Evolutionary conservation across 2,329 filamentous ascomycete genomes (phyloP).

Genomic region (Venturia effusa): DNA sequence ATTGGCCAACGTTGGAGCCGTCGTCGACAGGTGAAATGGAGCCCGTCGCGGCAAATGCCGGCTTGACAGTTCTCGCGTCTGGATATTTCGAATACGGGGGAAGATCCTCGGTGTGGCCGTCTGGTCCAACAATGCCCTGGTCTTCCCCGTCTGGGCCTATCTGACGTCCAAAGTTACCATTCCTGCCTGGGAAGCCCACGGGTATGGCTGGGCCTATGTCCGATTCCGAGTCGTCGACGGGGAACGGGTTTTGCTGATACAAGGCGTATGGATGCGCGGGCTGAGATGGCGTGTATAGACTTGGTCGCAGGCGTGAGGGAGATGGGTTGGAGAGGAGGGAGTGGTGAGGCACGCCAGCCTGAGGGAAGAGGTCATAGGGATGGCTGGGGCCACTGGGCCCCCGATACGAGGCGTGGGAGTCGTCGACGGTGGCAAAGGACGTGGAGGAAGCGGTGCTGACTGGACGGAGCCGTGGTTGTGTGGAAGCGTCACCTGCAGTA

Average conservation of each 20-base stretch:
- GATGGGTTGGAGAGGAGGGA: slow-evolving; percentile 44
- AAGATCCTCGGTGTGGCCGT: slow-evolving; percentile 82
- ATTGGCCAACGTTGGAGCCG: neutral
- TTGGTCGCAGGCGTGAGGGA: slow-evolving; percentile 39
- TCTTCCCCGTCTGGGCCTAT: slow-evolving; percentile 76
- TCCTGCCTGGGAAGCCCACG: slow-evolving; percentile 63
- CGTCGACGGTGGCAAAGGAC: slow-evolving; percentile 21
- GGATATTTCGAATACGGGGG: slow-evolving; percentile 88
- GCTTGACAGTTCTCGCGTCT: slow-evolving; percentile 45
- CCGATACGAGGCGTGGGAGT: slow-evolving; percentile 54
- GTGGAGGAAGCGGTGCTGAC: slow-evolving; percentile 22
- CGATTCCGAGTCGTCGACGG: slow-evolving; percentile 35
- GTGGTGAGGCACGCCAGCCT: slow-evolving; percentile 46
- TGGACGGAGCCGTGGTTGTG: slow-evolving; percentile 15
- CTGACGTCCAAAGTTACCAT: slow-evolving; percentile 58
- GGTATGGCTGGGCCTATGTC: slow-evolving; percentile 34
- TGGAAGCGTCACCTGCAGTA: neutral
- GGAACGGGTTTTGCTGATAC: slow-evolving; percentile 66
- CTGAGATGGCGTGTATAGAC: slow-evolving; percentile 34
- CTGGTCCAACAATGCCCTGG: slow-evolving; percentile 74
- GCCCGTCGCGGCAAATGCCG: neutral
- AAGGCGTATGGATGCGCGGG: slow-evolving; percentile 79
- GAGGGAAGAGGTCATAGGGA: slow-evolving; percentile 76
- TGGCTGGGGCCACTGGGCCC: slow-evolving; percentile 67
- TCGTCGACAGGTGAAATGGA: neutral